Conservation (phyloP, 2,329 filamentous ascomycete genomes). For the Sarocladium kiliense region DNA sequence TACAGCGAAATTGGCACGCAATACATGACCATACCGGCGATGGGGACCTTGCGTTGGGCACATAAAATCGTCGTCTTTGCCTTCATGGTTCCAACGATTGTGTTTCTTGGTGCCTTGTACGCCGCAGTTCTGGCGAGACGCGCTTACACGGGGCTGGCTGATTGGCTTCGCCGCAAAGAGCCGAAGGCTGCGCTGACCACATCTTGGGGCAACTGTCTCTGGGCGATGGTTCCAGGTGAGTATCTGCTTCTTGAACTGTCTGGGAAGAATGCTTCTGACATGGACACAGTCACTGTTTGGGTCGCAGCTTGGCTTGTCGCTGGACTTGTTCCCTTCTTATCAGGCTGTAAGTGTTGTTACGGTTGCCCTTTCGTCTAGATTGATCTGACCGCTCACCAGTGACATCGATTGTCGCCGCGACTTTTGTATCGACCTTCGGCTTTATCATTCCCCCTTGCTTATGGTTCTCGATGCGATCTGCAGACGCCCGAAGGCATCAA, state of each 20-base stretch:
- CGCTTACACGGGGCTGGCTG: neutral
- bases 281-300: conserved; percentile 5
- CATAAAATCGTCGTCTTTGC: neutral
- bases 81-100: conserved; percentile 8
- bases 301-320: conserved; percentile 6
- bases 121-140: conserved; percentile 8
- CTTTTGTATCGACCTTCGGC: conserved; percentile 10
- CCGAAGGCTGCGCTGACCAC: neutral
- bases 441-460: conserved; percentile 6
- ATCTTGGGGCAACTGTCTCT: neutral
- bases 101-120: conserved; percentile 10
- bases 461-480: conserved; percentile 9
- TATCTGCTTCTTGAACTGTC: neutral
- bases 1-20: conserved; percentile 6
- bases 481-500: neutral
- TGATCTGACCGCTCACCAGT: neutral
- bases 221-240: neutral
- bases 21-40: conserved; percentile 6
- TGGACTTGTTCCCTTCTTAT: conserved; percentile 9
- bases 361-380: no score
- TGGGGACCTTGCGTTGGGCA: neutral
- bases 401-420: conserved; percentile 9
- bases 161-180: neutral
- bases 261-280: neutral
- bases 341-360: neutral